Conservation (phyloP, 2,329 filamentous ascomycete genomes). For the Cylindrodendrum hubeiense region DNA sequence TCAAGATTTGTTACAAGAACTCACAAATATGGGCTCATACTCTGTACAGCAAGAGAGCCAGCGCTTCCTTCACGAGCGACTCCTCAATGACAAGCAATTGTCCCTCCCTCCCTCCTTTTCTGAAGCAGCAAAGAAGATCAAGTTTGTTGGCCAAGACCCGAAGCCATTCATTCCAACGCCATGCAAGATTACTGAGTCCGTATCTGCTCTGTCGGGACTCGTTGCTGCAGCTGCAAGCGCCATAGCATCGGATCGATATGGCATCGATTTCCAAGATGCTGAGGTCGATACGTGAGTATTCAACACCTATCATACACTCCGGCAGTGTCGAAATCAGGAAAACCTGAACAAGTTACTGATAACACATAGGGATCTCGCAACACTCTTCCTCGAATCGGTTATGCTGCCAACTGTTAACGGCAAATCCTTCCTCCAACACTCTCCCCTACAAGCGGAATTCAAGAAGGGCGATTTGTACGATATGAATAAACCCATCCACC, state of each 20-base stretch:
- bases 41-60: slow-evolving; percentile 17
- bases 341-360: background rate
- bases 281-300: slow-evolving; percentile 26
- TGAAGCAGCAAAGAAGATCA: slow-evolving; percentile 19
- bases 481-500: slow-evolving; percentile 43
- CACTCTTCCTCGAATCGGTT: slow-evolving; percentile 34
- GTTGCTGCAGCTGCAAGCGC: slow-evolving; percentile 22
- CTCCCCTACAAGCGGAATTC: slow-evolving; percentile 22
- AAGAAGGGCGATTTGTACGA: slow-evolving; percentile 22
- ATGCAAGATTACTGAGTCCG: slow-evolving; percentile 28
- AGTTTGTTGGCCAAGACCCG: slow-evolving; percentile 16
- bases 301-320: background rate
- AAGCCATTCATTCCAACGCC: slow-evolving; percentile 28
- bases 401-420: slow-evolving; percentile 30
- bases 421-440: slow-evolving; percentile 29
- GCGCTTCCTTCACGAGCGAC: slow-evolving; percentile 11
- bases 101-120: slow-evolving; percentile 10
- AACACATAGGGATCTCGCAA: slow-evolving; percentile 22
- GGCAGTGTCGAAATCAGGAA: background rate
- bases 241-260: slow-evolving; percentile 24
- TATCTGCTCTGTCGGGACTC: slow-evolving; percentile 18
- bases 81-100: slow-evolving; percentile 10
- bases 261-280: slow-evolving; percentile 25
- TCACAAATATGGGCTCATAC: slow-evolving; percentile 6
- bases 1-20: background rate